Conservation (phyloP, 1,139 yeast species). For the Wickerhamiella pararugosa region DNA sequence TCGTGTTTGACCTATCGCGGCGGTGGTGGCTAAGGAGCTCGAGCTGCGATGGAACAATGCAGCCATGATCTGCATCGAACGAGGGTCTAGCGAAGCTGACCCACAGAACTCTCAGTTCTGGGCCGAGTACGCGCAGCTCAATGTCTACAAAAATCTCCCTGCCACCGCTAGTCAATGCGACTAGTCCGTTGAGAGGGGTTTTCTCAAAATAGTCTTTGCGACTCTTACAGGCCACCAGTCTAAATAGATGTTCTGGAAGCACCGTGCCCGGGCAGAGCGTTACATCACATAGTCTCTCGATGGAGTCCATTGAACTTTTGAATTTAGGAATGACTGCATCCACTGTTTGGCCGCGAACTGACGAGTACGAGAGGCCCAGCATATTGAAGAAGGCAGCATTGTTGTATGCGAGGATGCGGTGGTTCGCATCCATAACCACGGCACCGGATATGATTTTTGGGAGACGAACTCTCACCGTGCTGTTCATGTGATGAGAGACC, state of each 20-base stretch:
- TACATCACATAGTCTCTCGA: conserved; percentile 24
- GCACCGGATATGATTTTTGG: conserved; percentile 9
- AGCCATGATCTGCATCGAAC: not conserved
- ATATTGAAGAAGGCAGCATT: conserved; percentile 63
- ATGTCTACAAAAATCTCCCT: conserved; percentile 50
- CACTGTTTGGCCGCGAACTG: conserved; percentile 36
- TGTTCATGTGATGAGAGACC: conserved; percentile 1
- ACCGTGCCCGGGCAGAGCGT: conserved; percentile 36
- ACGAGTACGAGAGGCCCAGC: conserved; percentile 43
- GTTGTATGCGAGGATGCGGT: conserved; percentile 48
- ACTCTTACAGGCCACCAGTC: conserved; percentile 33
- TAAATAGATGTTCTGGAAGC: conserved; percentile 77
- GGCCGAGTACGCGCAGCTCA: conserved; percentile 57
- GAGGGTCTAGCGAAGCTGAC: conserved; percentile 52
- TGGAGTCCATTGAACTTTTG: conserved; percentile 35
- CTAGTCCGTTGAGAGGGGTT: conserved; percentile 18
- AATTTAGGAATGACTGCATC: conserved; percentile 55
- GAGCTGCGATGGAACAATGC: conserved; percentile 6
- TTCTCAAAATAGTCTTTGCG: conserved; percentile 8
- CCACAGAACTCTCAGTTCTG: conserved; percentile 58
- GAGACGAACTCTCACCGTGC: conserved; percentile 3
- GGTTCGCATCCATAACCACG: conserved; percentile 40
- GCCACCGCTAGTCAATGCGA: conserved; percentile 59
- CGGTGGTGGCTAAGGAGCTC: conserved; percentile 4
- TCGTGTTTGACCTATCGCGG: not conserved